Conservation (phyloP, 148 eudicot species). For the Vaccinium vitisidaea region DNA sequence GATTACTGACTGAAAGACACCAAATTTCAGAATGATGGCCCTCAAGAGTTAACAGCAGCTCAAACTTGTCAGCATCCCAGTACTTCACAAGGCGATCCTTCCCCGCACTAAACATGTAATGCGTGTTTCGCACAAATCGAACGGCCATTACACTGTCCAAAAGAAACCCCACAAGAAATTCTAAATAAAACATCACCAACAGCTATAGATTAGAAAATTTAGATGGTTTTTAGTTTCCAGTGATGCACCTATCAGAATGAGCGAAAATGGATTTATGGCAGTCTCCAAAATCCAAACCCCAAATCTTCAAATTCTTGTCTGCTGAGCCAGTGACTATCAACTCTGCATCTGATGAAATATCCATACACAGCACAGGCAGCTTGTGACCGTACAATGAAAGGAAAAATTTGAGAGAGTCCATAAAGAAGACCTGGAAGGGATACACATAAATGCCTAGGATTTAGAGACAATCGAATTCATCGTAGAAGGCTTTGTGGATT, state of each 20-base stretch:
- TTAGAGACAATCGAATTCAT: slow-evolving; percentile 10
- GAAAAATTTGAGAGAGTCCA: slow-evolving; percentile 83
- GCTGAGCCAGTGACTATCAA: slow-evolving; percentile 90
- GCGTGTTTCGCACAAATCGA: slow-evolving; percentile 82
- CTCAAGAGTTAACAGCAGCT: slow-evolving; percentile 85
- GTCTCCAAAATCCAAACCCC: slow-evolving; percentile 99
- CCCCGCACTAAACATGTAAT: slow-evolving; percentile 94
- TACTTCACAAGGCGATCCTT: slow-evolving; percentile 86
- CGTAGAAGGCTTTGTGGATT: slow-evolving; percentile 3
- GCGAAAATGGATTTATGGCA: slow-evolving; percentile 97
- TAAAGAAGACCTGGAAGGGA: slow-evolving; percentile 61
- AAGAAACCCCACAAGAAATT: slow-evolving; percentile 17
- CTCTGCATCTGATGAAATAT: slow-evolving; percentile 93
- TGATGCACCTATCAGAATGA: slow-evolving; percentile 78
- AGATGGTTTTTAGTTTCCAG: background rate
- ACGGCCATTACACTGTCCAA: slow-evolving; percentile 92
- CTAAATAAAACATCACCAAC: background rate
- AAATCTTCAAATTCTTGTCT: slow-evolving; percentile 91
- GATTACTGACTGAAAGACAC: slow-evolving; percentile 85
- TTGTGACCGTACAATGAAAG: slow-evolving; percentile 86
- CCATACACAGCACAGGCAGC: slow-evolving; percentile 93
- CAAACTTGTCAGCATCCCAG: slow-evolving; percentile 99
- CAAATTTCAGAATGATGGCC: slow-evolving; percentile 97
- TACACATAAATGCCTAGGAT: background rate
- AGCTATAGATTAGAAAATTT: background rate